Evolutionary conservation across 2,329 filamentous ascomycete genomes (phyloP), one percentile per base, ranked within the genome.

Genomic region (Hypoxylon sp.): DNA sequence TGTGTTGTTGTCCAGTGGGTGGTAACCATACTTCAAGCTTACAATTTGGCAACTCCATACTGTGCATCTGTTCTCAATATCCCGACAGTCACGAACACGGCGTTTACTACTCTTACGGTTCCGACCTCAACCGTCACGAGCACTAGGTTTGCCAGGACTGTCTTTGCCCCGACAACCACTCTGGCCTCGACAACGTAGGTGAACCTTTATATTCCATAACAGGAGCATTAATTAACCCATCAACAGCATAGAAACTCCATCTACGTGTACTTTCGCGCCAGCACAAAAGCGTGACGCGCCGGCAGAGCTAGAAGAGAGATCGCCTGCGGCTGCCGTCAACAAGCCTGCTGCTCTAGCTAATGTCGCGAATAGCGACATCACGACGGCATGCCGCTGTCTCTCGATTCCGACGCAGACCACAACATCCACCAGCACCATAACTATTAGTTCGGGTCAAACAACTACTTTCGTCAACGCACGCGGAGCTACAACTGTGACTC

Each of bases 301-400:
- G 6, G 23, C 23, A 29, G 19, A 9, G 21, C 14, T 41, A 46
- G 43, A 46, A 5, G 21, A 9, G 21, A 9, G 43, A 46, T 11
- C 21, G 21, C 5, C 21, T 25, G 14, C 46, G 5, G 23, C 16
- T 16, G 12, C 34, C 16, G 41, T 32, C 21, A 9, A 19, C 16
- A 14, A 27, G 21, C 50, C 50, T 41, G 3, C 32, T 19, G 34
- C 5, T 19, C 5, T 53, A 19, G 19, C 50, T 41, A 41, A 32
- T 5, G 4, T 27, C 5, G 16, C 14, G 6, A 25, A 12, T 11
- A 25, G 14, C 6, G 19, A 41, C 4, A 37, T 55, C 25, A 45
- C 52, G n/a, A 55, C 23, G 37, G 52, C 52, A 6, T 55, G 52
- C 25, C n/a, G 39, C 3, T 55, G 52, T 41, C 39, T 54, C 14